Conservation (phyloP, 176 grass and related monocot species). For the Juncus effusus region DNA sequence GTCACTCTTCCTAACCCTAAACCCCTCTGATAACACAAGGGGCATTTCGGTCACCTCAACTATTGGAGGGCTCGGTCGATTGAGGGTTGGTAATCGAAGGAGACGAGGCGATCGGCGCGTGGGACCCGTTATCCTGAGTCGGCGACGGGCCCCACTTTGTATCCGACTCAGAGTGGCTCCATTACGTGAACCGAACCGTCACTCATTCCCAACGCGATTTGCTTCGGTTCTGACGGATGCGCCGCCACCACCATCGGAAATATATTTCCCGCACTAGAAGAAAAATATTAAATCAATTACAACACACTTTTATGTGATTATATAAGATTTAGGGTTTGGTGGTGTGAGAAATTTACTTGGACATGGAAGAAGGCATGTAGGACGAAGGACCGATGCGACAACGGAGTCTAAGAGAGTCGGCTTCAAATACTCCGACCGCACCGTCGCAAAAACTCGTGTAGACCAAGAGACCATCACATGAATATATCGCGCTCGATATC, state of each 20-base stretch:
- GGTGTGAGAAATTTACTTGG: slow-evolving; percentile 36
- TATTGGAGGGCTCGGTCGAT: slow-evolving; percentile 44
- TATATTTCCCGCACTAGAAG: slow-evolving; percentile 43
- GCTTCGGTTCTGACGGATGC: slow-evolving; percentile 86
- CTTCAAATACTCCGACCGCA: slow-evolving; percentile 96
- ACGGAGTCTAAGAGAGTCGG: slow-evolving; percentile 59
- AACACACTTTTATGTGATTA: not conserved
- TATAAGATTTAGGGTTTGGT: not conserved
- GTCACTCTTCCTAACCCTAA: slow-evolving; percentile 8
- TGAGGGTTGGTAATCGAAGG: slow-evolving; percentile 48
- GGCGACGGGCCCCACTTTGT: slow-evolving; percentile 74
- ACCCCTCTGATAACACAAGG: slow-evolving; percentile 39
- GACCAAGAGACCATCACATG: slow-evolving; percentile 73
- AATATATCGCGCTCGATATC: slow-evolving; percentile 95
- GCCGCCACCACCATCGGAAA: slow-evolving; percentile 82
- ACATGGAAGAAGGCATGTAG: slow-evolving; percentile 76
- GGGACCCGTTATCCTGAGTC: slow-evolving; percentile 70
- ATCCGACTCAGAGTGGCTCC: slow-evolving; percentile 69
- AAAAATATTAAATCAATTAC: slow-evolving; percentile 8
- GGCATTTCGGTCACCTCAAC: not conserved
- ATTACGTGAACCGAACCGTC: slow-evolving; percentile 87
- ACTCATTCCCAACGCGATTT: slow-evolving; percentile 90
- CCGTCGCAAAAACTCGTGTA: slow-evolving; percentile 87
- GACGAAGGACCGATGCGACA: slow-evolving; percentile 77
- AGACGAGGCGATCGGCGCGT: slow-evolving; percentile 44